Base-by-base conservation (phyloP, 306 rosid species). In the Vigna radiata region DNA sequence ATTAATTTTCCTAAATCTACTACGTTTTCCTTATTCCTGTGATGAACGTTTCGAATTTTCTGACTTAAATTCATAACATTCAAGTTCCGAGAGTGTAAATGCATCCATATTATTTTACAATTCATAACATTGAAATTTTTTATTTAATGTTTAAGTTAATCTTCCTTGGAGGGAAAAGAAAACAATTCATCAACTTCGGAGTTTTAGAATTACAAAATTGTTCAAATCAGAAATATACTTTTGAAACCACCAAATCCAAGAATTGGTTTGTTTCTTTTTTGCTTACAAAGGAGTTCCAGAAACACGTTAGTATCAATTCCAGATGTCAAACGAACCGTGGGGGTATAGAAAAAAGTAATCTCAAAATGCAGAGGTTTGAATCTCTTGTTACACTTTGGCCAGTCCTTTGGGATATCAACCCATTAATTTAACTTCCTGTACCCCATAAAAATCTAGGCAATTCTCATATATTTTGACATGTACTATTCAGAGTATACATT, bases 371-470 rank as follows among this genome's bases (percentile, higher is more conserved):
- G 14, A 29, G 17, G 75, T 69, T 64, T 25, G 74, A 12, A 37
- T 16, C 52, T 21, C 23, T 55, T 17, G 68, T 21, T 21, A 21
- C 50, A 47, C 16, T 21, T 13, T 18, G 33, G 50, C 53, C 62
- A 8, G 7, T 50, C 16, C 21, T 64, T 19, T 21, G 43, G 62
- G 17, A 23, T 19, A 17, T 52, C 59, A 2, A 61, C 61, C 10
- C 19, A 11, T 19, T 77, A 19, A 55, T 41, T 75, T 76, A 48
- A 72, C 31, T 23, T 53, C 27, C 31, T 54, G 44, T 8, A 39
- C 44, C 44, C 11, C 44, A 39, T 39, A 39, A 39, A 37, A 8
- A 39, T 39, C 2, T 39, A 2, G 11, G 44, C 44, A 39, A 9
- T 39, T 39, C 9, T 9, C 44, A 39, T 8, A 2, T 8, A 39